Evolutionary conservation across 495 filamentous ascomycete genomes (phyloP), one percentile per base, ranked within the genome.

Genomic region (Rhypophila decipiens): DNA sequence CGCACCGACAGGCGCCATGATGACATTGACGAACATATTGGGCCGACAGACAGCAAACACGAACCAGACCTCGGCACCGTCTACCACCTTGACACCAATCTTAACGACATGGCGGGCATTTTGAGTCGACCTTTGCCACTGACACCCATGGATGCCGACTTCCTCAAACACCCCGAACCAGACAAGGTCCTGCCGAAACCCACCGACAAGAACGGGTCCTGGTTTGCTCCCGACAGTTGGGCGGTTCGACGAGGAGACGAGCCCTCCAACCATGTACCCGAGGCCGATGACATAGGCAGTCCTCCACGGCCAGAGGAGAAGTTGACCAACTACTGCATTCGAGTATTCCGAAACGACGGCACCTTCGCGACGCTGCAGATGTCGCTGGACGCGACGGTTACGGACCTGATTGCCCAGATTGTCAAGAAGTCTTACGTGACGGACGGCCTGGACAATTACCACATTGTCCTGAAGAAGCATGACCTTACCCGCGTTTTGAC

Each of bases 171-270:
- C 17, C 22, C 4, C 12, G 9, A 7, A 7, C 27, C 7, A 31
- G 27, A 31, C 7, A 31, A 31, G 27, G 23, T 17, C 21, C 35
- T 36, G 1, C 10, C 15, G 11, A 17, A 9, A 12, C 21, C 44
- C 13, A 39, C 10, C 22, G 68, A 63, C 12, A 44, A 55, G 44
- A 67, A 62, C 45, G 71, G 67, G 9, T 73, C 75, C 5, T 96
- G 90, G 90, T 83, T 88, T 64, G 88, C 89, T 2, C 90, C 90
- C 10, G 90, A 96, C 61, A 93, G 87, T 63, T 96, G 90, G 90
- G 86, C 85, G 27, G 88, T 95, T 27, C 87, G 83, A 51, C 81
- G 76, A 48, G 70, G 71, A 10, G 78, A 90, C 39, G 87, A 90
- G 39, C 53, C 51, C 41, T 50, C 60, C 5, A 49, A 48, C 5